Base-by-base conservation (phyloP, 768 basidiomycete genomes). In the Amanita molliuscula region DNA sequence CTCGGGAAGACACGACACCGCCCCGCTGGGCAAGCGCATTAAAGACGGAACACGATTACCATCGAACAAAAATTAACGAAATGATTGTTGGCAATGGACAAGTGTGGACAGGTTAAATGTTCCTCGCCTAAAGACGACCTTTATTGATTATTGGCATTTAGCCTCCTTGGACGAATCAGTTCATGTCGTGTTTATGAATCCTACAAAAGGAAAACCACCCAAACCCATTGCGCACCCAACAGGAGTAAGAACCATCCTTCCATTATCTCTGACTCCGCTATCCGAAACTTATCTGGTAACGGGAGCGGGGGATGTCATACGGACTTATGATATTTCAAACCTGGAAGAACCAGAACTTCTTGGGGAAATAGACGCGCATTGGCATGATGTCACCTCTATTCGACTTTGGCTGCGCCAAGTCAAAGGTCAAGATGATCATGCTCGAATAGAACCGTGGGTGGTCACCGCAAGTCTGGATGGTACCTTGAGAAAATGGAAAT, bases 141-240 rank as follows among this genome's bases (percentile, higher is more conserved):
- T 15, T 34, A 3, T 38, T 25, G 31, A 48, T 9, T 3, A 20
- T 6, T 3, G 11, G 25, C 16, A 13, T 20, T 13, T 58, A 96
- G 96, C 87, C 9, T 98, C 96, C 11, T 72, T 87, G 11, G 96
- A 99, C 62, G 87, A 91, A 36, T 87, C 88, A 0, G 82, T 85
- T 1, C 81, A 84, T 52, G 70, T 89, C 9, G 62, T 77, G 3
- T 62, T 71, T 15, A 56, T 68, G 18, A 48, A 60, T 20, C 50
- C 56, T 31, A 29, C 49, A 16, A 31, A 28, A 48, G 42, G 20
- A 57, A 78, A 69, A 59, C 71, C 65, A 23, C 67, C 61, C 54
- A 78, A 69, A 52, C 75, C 71, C n/a, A 78, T 81, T 60, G 57
- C 62, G 1, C 85, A 88, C 59, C 75, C 79, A 6, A 64, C 65